phyloP scores from a whole-genome alignment of 495 filamentous ascomycete genomes.

The Penicillium arizonense region DNA sequence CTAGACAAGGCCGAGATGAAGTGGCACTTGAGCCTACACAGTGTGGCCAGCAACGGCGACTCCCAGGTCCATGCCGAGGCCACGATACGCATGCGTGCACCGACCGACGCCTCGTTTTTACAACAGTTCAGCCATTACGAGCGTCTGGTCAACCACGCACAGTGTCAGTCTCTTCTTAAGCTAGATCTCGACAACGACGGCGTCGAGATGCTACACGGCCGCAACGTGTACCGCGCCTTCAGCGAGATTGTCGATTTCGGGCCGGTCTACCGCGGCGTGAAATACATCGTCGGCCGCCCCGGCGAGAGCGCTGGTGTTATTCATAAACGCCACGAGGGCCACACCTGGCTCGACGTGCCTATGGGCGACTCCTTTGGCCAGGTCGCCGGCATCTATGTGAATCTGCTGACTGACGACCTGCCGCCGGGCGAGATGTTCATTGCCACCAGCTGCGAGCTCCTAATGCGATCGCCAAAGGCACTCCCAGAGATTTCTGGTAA shows the following conservation, averaged over 20 bases:
- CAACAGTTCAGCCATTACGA: constrained; percentile 41
- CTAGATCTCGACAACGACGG: constrained; percentile 34
- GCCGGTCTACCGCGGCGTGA: constrained; percentile 41
- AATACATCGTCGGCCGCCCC: constrained; percentile 42
- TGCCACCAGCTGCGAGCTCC: constrained; percentile 44
- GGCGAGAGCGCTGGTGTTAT: constrained; percentile 46
- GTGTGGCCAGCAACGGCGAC: not conserved
- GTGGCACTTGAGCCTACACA: constrained; percentile 21
- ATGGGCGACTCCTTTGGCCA: constrained; percentile 48
- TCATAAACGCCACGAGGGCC: constrained; percentile 29
- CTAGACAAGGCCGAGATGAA: not conserved
- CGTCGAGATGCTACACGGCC: constrained; percentile 50
- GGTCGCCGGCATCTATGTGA: constrained; percentile 52
- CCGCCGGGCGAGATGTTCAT: constrained; percentile 45
- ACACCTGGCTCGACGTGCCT: constrained; percentile 38
- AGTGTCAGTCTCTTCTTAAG: constrained; percentile 39
- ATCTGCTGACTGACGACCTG: constrained; percentile 49
- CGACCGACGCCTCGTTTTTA: too few species aligned
- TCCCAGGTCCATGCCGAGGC: too few species aligned
- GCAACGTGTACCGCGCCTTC: constrained; percentile 48
- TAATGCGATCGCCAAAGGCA: constrained; percentile 42
- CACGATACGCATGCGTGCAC: too few species aligned
- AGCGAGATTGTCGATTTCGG: constrained; percentile 49
- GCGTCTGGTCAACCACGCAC: constrained; percentile 37
- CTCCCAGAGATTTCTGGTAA: constrained; percentile 4